Evolutionary conservation across 768 basidiomycete species (phyloP), one percentile per base, ranked within the genome.

Genomic region (Ramaria sp.): DNA sequence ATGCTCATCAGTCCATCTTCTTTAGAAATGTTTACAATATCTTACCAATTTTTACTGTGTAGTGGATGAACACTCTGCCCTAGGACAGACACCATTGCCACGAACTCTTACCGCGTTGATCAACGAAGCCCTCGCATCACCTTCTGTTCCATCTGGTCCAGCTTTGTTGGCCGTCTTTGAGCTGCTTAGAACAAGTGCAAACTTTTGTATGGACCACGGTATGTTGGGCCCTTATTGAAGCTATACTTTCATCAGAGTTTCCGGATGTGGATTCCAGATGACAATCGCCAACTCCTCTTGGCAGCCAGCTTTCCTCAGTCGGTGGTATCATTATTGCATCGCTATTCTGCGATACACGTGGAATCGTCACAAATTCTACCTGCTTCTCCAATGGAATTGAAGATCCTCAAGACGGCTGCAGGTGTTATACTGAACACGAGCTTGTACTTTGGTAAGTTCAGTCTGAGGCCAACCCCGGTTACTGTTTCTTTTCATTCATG

Each of bases 181-280:
- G 64, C 68, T 89, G 28, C 75, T 92, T 52, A 77, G 89, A 55
- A 80, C 89, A 13, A 81, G 80, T 24, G 89, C 89, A 12, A 92
- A 92, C 67, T 67, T 92, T 16, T 89, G 86, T 66, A 82, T 88
- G 69, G 87, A 92, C 64, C 87, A 91, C 61, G 81, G 87, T 82
- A 59, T 57, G 78, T 65, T 22, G 30, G 13, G 9, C 32, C 7
- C 13, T 34, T 34, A 13, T 18, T 15, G 27, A 37, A 42, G 48
- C 38, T 24, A n/a, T 25, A 43, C 18, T 36, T 37, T 18, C 49
- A 18, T 47, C 6, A 44, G 20, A 48, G 38, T 48, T 59, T 13
- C 30, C 50, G 50, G 56, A 56, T 55, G 25, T 48, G 48, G n/a
- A 32, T 32, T 38, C 18, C 56, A 92, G 89, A 92, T 64, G 82